phyloP scores from a whole-genome alignment of 2,329 filamentous ascomycete species.

The Exophiala alcalophila region DNA sequence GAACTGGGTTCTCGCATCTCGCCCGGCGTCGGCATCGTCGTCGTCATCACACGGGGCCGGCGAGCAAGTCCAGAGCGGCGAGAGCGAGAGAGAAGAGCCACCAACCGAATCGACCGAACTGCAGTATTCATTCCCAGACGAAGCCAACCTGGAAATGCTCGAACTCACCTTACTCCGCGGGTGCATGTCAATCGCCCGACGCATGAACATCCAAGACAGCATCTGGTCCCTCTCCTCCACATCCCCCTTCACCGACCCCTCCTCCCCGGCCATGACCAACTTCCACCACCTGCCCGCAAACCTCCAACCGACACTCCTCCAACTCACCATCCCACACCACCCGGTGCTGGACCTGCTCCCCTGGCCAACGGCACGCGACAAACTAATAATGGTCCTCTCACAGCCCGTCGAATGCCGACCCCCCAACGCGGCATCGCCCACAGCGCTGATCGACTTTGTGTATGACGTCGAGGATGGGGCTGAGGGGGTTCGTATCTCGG shows the following conservation, averaged over 20 bases:
- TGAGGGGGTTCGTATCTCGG: slow-evolving; percentile 53
- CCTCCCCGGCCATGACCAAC: slow-evolving; percentile 31
- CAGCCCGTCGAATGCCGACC: slow-evolving; percentile 52
- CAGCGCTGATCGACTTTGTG: slow-evolving; percentile 52
- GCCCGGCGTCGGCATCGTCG: neutral
- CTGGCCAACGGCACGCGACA: slow-evolving; percentile 55
- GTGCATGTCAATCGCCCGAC: slow-evolving; percentile 47
- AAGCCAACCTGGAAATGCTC: slow-evolving; percentile 48
- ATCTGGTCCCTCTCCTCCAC: slow-evolving; percentile 49
- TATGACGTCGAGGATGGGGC: slow-evolving; percentile 57
- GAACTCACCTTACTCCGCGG: slow-evolving; percentile 51
- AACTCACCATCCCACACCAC: slow-evolving; percentile 54
- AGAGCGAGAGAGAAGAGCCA: no score
- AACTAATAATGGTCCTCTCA: slow-evolving; percentile 52
- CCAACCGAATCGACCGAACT: no score
- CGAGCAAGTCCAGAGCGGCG: no score
- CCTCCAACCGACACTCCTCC: slow-evolving; percentile 52
- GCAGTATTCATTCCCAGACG: slow-evolving; percentile 42
- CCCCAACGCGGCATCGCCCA: slow-evolving; percentile 44
- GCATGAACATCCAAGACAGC: slow-evolving; percentile 41
- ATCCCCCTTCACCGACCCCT: slow-evolving; percentile 48
- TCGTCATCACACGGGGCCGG: no score
- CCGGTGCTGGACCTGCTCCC: slow-evolving; percentile 58
- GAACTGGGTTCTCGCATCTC: slow-evolving; percentile 1
- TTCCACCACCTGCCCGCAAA: slow-evolving; percentile 44